Base-by-base conservation (phyloP, 2,329 filamentous ascomycete species). In the Alternaria atra region DNA sequence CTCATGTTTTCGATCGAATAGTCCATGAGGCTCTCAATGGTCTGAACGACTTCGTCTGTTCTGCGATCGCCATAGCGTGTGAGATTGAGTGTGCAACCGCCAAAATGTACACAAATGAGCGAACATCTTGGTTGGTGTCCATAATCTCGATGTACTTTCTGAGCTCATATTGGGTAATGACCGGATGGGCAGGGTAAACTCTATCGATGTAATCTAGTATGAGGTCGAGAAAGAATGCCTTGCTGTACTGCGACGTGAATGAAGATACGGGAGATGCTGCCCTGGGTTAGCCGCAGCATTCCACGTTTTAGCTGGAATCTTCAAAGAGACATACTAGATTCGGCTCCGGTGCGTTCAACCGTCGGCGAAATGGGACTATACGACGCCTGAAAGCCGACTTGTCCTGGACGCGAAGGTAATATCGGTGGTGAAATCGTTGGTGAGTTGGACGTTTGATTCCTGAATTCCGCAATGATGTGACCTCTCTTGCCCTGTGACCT, bases 121-220 rank as follows among this genome's bases (percentile, higher is more conserved):
- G 74, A 2, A 77, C 73, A 32, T 81, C 80, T 34, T 70, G 69
- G 29, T 80, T 75, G 1, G 66, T 64, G 50, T 80, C 69, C 79
- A 84, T 83, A 53, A 29, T 68, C 58, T 68, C 53, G 30, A 77
- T 76, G 43, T 72, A 76, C n/a, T 69, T 66, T 30, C 69, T 60
- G 15, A 84, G 69, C 58, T 84, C 82, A 9, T 70, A 65, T 29
- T 80, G 78, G 1, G 79, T 70, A 53, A 84, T 79, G 57, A 84
- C 77, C 5, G 83, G 83, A 43, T 82, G 80, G 39, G 83, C 79
- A 1, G 83, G 82, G 63, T 83, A 84, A 13, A 84, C 81, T n/a
- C 77, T 77, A 29, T 73, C 67, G 64, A 80, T 73, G 55, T 83
- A 84, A 47, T 83, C 78, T 15, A 80, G 78, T 29, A 84, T 68